A percentile compares a stretch with the other conserved stretches of the same genome.
Evolutionary conservation across 495 filamentous ascomycete species (phyloP).

Genomic region (Penicillium coffeae): DNA sequence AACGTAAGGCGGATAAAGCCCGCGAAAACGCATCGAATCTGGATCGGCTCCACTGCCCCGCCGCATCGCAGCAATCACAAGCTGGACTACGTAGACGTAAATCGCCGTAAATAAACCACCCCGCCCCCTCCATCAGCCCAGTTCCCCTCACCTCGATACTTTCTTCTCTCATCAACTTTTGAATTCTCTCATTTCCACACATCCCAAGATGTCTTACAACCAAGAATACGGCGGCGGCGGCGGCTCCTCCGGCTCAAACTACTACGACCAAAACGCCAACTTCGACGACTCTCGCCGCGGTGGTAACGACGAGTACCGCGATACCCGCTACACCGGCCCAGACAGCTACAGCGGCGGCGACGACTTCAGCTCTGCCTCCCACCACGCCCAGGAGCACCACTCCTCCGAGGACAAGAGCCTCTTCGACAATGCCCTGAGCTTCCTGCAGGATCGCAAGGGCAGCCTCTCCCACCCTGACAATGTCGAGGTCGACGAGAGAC

Average conservation of each 20-base stretch:
- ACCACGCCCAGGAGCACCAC: conserved; percentile 45
- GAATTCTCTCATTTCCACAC: neutral
- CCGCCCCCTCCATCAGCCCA: conserved; percentile 1
- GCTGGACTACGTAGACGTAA: neutral
- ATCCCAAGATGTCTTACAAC: conserved; percentile 9
- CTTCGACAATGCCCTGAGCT: conserved; percentile 47
- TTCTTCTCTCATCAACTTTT: neutral
- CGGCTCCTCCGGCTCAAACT: conserved; percentile 6
- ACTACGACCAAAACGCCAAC: conserved; percentile 16
- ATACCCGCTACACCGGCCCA: conserved; percentile 13
- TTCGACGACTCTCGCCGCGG: conserved; percentile 6
- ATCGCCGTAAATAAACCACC: conserved; percentile 6
- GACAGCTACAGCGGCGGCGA: conserved; percentile 16
- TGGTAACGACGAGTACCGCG: conserved; percentile 9
- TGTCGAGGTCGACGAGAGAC: conserved; percentile 51
- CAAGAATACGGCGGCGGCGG: conserved; percentile 7
- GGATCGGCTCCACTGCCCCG: conserved; percentile 5
- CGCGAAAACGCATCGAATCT: neutral
- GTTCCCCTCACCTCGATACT: neutral
- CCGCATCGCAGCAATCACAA: conserved; percentile 2
- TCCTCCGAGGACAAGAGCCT: conserved; percentile 35
- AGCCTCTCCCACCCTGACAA: conserved; percentile 21
- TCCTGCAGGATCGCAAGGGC: conserved; percentile 43
- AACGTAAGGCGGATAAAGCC: neutral
- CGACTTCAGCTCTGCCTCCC: conserved; percentile 44